Conservation (phyloP, 306 rosid genomes). For the Arachis stenosperma region DNA sequence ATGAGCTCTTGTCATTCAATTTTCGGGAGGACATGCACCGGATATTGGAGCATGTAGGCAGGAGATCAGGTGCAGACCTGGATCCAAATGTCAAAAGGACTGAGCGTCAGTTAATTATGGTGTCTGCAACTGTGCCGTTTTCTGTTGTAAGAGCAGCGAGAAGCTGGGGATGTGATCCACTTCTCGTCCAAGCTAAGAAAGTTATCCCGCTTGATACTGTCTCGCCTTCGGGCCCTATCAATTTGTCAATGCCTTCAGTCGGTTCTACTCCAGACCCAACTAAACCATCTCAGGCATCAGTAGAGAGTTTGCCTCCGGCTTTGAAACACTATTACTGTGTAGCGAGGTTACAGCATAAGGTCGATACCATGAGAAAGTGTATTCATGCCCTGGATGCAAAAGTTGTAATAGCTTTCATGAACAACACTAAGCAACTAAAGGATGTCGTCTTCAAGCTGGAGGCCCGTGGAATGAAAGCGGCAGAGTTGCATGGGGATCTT, state of each 20-base stretch:
- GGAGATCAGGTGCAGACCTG: constrained; percentile 61
- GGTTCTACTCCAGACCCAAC: constrained; percentile 39
- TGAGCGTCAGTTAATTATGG: constrained; percentile 79
- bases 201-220: constrained; percentile 63
- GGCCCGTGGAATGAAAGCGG: constrained; percentile 84
- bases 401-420: constrained; percentile 92
- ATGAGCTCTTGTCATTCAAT: constrained; percentile 83
- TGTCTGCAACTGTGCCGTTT: constrained; percentile 91
- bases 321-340: constrained; percentile 80
- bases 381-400: constrained; percentile 92
- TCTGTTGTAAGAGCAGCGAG: constrained; percentile 90
- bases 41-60: constrained; percentile 88
- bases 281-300: constrained; percentile 54
- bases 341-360: constrained; percentile 83
- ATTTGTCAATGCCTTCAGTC: constrained; percentile 45
- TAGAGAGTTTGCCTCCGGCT: constrained; percentile 81
- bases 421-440: constrained; percentile 84
- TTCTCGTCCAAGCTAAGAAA: constrained; percentile 86
- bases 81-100: constrained; percentile 47
- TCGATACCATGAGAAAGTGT: constrained; percentile 81
- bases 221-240: constrained; percentile 55
- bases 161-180: constrained; percentile 83
- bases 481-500: constrained; percentile 93
- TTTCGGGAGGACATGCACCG: constrained; percentile 96
- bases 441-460: constrained; percentile 91